Conservation (phyloP, 345 rosid species). For the Bretschneidera sinensis region DNA sequence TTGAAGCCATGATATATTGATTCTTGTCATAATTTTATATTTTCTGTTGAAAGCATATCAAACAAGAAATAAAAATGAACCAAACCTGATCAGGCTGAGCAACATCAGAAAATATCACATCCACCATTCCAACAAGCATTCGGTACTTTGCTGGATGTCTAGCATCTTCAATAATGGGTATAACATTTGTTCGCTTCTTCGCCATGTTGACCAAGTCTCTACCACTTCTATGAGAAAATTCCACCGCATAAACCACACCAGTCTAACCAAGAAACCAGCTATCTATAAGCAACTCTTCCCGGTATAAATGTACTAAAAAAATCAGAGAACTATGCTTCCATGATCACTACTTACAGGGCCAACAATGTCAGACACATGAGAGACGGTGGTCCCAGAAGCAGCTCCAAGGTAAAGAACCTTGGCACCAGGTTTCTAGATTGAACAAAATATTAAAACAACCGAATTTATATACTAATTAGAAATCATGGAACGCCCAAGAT, state of each 20-base stretch:
- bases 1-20: too few species aligned
- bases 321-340: neutral
- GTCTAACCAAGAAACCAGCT: conserved; percentile 30
- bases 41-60: neutral
- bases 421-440: conserved; percentile 84
- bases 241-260: conserved; percentile 94
- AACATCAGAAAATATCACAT: conserved; percentile 98
- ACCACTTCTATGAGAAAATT: conserved; percentile 96
- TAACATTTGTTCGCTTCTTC: conserved; percentile 86
- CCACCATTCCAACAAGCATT: conserved; percentile 99
- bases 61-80: neutral
- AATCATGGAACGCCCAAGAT: too few species aligned
- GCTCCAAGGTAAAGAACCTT: conserved; percentile 96
- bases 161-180: conserved; percentile 98
- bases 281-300: neutral
- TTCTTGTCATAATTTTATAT: too few species aligned
- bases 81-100: conserved; percentile 99
- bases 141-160: conserved; percentile 96
- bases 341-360: conserved; percentile 72
- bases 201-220: conserved; percentile 99
- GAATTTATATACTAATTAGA: too few species aligned
- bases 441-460: too few species aligned
- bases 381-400: conserved; percentile 99
- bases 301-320: neutral
- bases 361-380: conserved; percentile 94